Conservation (phyloP, 495 filamentous ascomycete species). For the Parathielavia hyrcaniae region DNA sequence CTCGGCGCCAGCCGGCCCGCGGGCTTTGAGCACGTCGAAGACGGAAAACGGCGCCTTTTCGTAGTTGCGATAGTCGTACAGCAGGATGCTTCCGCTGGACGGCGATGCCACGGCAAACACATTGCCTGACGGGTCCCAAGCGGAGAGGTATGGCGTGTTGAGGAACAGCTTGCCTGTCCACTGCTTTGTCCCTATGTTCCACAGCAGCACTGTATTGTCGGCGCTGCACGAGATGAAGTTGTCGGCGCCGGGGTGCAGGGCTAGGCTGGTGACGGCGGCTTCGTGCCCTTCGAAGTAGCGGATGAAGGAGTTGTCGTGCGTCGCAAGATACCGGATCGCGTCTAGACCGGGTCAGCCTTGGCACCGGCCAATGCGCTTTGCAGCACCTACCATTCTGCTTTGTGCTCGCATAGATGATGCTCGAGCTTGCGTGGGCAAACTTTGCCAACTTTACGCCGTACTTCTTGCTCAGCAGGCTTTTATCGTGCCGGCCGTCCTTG, state of each 20-base stretch:
- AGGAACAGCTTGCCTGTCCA: slow-evolving; percentile 71
- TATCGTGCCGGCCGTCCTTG: slow-evolving; percentile 78
- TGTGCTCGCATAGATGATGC: slow-evolving; percentile 90
- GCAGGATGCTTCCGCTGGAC: slow-evolving; percentile 64
- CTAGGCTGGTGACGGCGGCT: slow-evolving; percentile 70
- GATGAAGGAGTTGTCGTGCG: slow-evolving; percentile 90
- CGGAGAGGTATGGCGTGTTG: slow-evolving; percentile 67
- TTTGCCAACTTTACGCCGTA: slow-evolving; percentile 90
- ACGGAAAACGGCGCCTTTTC: slow-evolving; percentile 82
- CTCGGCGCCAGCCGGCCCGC: slow-evolving; percentile 30
- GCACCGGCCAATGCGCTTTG: too few species aligned
- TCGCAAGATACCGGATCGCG: slow-evolving; percentile 81
- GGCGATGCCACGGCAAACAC: slow-evolving; percentile 88
- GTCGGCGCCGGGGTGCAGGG: slow-evolving; percentile 68
- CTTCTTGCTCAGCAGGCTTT: slow-evolving; percentile 81
- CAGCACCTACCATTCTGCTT: slow-evolving; percentile 69
- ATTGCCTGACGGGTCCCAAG: slow-evolving; percentile 81
- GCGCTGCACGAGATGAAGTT: slow-evolving; percentile 84
- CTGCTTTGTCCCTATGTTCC: slow-evolving; percentile 70
- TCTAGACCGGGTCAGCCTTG: slow-evolving; percentile 42
- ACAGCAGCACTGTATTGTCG: slow-evolving; percentile 82
- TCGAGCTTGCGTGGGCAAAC: slow-evolving; percentile 82
- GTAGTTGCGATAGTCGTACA: slow-evolving; percentile 91
- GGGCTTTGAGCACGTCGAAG: slow-evolving; percentile 62
- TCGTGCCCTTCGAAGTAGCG: slow-evolving; percentile 92